Conservation (phyloP, 805 yeast genomes). For the Novakomyces olei region DNA sequence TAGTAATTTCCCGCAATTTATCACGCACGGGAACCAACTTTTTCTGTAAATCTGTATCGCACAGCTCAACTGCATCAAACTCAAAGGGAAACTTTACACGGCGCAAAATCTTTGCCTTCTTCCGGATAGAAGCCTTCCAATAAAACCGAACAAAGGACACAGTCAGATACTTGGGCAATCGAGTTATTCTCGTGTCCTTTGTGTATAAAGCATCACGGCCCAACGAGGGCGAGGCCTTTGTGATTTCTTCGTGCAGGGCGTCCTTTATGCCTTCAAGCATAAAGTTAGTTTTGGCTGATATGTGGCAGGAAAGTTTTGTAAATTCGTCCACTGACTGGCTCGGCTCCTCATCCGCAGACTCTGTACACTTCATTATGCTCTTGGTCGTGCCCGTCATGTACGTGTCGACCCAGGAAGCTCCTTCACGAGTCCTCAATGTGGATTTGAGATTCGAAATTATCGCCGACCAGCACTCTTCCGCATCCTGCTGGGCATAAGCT, state of each 20-base stretch:
- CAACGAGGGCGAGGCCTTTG: conserved; percentile 51
- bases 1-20: conserved; percentile 50
- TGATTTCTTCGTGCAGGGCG: conserved; percentile 54
- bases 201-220: conserved; percentile 51
- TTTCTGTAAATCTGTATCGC: conserved; percentile 52
- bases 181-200: conserved; percentile 34
- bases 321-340: conserved; percentile 31
- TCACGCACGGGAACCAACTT: conserved; percentile 56
- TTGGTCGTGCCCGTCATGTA: conserved; percentile 45
- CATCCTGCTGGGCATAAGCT: conserved; percentile 82
- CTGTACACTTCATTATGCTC: conserved; percentile 38
- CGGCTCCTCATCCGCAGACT: conserved; percentile 28
- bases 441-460: conserved; percentile 23
- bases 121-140: conserved; percentile 82
- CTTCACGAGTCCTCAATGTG: conserved; percentile 18
- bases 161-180: conserved; percentile 68
- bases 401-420: conserved; percentile 23
- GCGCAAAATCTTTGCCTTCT: conserved; percentile 81
- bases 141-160: conserved; percentile 86
- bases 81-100: conserved; percentile 89
- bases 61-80: conserved; percentile 64
- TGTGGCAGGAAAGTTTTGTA: conserved; percentile 70
- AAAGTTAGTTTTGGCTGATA: conserved; percentile 64
- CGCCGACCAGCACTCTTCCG: conserved; percentile 85
- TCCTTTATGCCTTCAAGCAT: conserved; percentile 62